phyloP scores from a whole-genome alignment of 2,329 filamentous ascomycete species.

The Aureobasidium sp. region DNA sequence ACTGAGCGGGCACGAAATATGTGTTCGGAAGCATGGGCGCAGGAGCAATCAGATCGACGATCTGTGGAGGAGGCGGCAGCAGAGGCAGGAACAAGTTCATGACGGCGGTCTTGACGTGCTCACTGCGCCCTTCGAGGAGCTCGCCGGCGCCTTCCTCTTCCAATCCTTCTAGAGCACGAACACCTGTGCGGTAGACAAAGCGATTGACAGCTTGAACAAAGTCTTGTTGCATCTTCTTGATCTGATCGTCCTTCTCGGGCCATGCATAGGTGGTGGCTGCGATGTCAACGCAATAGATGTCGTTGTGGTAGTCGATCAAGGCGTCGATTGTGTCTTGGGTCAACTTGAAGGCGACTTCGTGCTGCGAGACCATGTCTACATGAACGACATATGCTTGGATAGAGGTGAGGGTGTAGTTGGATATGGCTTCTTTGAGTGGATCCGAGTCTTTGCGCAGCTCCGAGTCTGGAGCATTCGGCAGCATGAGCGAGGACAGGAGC shows the following conservation, averaged over 20 bases:
- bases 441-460: conserved; percentile 77
- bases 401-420: conserved; percentile 89
- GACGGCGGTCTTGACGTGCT: conserved; percentile 86
- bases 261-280: conserved; percentile 87
- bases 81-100: conserved; percentile 77
- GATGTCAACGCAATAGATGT: conserved; percentile 85
- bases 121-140: conserved; percentile 81
- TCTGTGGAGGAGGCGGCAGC: conserved; percentile 77
- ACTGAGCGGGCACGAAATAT: conserved; percentile 56
- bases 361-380: conserved; percentile 96
- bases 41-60: conserved; percentile 83
- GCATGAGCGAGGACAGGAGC: conserved; percentile 87
- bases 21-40: conserved; percentile 81
- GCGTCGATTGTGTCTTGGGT: conserved; percentile 89
- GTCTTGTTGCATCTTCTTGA: conserved; percentile 95
- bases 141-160: conserved; percentile 96
- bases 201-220: conserved; percentile 96
- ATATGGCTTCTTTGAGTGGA: conserved; percentile 75
- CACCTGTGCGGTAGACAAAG: conserved; percentile 88
- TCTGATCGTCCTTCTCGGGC: conserved; percentile 91
- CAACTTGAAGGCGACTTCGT: conserved; percentile 97
- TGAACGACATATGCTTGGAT: conserved; percentile 97
- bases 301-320: conserved; percentile 92
- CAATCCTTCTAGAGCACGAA: conserved; percentile 82
- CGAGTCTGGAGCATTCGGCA: conserved; percentile 79